Conservation (phyloP, 2,329 filamentous ascomycete species). For the Fusarium kyushuense region DNA sequence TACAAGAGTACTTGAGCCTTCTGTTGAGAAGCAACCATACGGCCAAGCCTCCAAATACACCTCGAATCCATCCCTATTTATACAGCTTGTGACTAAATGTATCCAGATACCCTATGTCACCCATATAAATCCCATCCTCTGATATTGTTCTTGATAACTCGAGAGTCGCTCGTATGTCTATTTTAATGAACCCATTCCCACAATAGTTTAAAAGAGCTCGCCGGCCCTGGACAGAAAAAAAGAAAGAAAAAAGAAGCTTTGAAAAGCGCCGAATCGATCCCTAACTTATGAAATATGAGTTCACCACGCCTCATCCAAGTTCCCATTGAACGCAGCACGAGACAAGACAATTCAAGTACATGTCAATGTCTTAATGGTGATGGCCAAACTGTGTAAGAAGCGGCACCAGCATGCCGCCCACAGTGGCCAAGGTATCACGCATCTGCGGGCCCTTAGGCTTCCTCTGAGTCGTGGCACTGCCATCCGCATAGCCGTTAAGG, state of each 20-base stretch:
- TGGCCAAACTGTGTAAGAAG: constrained; percentile 83
- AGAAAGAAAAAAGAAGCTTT: constrained; percentile 7
- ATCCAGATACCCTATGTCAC: constrained; percentile 27
- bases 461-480: constrained; percentile 58
- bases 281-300: constrained; percentile 18
- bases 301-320: constrained; percentile 12
- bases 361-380: constrained; percentile 64
- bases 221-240: constrained; percentile 28
- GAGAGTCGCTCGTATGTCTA: constrained; percentile 30
- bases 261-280: constrained; percentile 36
- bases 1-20: neutral
- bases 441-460: constrained; percentile 69
- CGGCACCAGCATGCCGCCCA: constrained; percentile 82
- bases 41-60: neutral
- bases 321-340: constrained; percentile 20
- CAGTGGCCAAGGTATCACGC: constrained; percentile 76
- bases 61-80: constrained; percentile 22
- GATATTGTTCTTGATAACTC: constrained; percentile 13
- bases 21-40: neutral
- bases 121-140: constrained; percentile 16
- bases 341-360: constrained; percentile 9
- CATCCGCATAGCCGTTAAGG: constrained; percentile 68
- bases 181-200: constrained; percentile 28
- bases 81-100: constrained; percentile 21
- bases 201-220: constrained; percentile 38